These are phyloP conservation scores for Globisporangium sylvaticum DNA, from an alignment of 352 stramenopile genomes.

Conservation along the genomic window DNA sequence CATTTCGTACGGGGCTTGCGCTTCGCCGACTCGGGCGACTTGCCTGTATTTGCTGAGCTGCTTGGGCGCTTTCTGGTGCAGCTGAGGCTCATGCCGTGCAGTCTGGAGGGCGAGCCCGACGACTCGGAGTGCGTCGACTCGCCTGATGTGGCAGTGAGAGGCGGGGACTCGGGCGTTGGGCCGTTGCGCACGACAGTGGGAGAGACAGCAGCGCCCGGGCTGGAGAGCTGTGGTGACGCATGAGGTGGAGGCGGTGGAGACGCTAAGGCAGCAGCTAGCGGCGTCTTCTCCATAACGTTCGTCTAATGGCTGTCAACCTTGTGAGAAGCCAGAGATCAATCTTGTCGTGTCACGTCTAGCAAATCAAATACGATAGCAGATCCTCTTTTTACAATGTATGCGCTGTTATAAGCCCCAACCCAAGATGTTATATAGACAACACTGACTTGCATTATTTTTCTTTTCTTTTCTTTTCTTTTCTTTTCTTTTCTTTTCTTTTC, in stretches of 20 bases:
- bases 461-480: no score
- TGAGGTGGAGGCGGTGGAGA: not conserved
- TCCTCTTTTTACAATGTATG: no score
- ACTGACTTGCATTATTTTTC: no score
- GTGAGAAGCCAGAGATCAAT: no score
- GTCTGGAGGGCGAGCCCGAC: not conserved
- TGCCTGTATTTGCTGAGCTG: not conserved
- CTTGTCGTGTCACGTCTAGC: not conserved
- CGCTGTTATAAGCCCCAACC: no score
- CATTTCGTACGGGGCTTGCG: slow-evolving; percentile 10
- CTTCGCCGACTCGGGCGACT: not conserved
- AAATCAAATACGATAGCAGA: no score
- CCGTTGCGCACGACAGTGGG: not conserved
- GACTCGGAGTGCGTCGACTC: not conserved
- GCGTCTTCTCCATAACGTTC: not conserved
- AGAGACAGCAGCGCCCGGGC: not conserved
- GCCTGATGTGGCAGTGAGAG: not conserved
- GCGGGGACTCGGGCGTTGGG: not conserved
- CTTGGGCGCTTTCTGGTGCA: not conserved
- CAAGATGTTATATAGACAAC: no score
- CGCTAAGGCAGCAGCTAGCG: not conserved
- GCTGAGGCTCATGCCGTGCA: not conserved
- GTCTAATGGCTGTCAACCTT: no score
- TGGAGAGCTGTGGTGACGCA: not conserved
- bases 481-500: no score